Percentiles rank a stretch among this genome's conserved stretches.
These are phyloP conservation scores for Viscum album DNA, from an alignment of 177 flowering plant species.

Conservation along the genomic window DNA sequence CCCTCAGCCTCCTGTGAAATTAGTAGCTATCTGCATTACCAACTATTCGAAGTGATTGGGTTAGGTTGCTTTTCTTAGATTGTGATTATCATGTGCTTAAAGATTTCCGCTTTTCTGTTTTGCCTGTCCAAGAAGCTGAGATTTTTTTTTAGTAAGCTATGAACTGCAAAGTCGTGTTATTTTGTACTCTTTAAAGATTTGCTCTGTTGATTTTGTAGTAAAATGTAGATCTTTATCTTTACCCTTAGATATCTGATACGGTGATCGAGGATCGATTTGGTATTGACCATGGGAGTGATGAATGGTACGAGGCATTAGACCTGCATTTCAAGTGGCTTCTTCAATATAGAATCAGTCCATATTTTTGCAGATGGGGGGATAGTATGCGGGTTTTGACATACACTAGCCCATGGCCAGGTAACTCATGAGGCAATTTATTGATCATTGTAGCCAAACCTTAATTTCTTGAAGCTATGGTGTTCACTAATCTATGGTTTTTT, in stretches of 20 bases:
- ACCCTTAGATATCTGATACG: conserved; percentile 77
- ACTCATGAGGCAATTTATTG: conserved; percentile 2
- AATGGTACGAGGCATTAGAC: conserved; percentile 77
- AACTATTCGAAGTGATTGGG: too few species aligned
- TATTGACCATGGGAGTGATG: conserved; percentile 72
- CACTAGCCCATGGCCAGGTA: conserved; percentile 98
- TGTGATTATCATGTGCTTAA: too few species aligned
- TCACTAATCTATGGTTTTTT: not conserved
- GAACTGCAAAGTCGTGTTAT: too few species aligned
- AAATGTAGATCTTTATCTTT: conserved; percentile 20
- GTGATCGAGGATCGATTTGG: conserved; percentile 97
- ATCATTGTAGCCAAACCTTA: not conserved
- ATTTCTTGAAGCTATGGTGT: not conserved
- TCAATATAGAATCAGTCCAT: conserved; percentile 84
- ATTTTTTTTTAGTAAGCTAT: too few species aligned
- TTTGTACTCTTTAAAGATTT: too few species aligned
- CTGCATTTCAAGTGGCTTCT: conserved; percentile 93
- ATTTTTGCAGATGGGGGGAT: conserved; percentile 93
- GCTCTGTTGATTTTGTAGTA: too few species aligned
- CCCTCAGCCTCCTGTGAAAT: too few species aligned
- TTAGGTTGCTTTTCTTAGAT: too few species aligned
- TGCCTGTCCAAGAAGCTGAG: too few species aligned
- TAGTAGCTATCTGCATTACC: too few species aligned
- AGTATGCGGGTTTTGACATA: conserved; percentile 89
- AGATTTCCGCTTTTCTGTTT: too few species aligned